phyloP scores from a whole-genome alignment of 768 basidiomycete species.

The Cystobasidium onofrii region DNA sequence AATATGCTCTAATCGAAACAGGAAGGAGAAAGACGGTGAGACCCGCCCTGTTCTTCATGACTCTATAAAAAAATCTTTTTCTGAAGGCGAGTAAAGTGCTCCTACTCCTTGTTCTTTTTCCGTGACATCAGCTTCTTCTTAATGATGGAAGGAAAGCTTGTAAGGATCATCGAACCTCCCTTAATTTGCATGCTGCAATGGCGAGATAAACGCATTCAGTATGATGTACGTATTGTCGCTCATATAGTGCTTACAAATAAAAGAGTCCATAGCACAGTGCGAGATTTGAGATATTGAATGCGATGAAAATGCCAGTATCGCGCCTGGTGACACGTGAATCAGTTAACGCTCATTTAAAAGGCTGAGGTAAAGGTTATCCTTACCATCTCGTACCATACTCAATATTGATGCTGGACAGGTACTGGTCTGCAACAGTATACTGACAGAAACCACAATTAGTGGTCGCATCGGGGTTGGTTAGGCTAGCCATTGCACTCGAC shows the following conservation, averaged over 20 bases:
- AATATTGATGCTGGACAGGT: neutral
- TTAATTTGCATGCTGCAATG: neutral
- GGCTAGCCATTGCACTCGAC: neutral
- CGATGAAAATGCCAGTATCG: slow-evolving; percentile 14
- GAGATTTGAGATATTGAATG: neutral
- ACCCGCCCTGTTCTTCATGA: too few relatives aligned
- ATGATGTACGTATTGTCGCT: too few relatives aligned
- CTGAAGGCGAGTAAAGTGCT: too few relatives aligned
- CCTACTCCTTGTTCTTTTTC: neutral
- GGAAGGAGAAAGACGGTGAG: too few relatives aligned
- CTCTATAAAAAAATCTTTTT: too few relatives aligned
- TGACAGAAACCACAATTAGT: slow-evolving; percentile 1
- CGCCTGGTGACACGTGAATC: neutral
- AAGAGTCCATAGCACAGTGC: slow-evolving; percentile 5
- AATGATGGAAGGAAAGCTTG: neutral
- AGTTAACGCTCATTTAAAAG: neutral
- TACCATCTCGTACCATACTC: neutral
- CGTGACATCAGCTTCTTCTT: neutral
- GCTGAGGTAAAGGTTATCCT: neutral
- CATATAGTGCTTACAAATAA: neutral
- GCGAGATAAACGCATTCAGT: neutral
- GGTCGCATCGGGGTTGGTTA: neutral
- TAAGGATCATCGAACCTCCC: neutral
- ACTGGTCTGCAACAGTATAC: slow-evolving; percentile 7
- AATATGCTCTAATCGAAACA: too few relatives aligned